A percentile compares a stretch with the other conserved stretches of the same genome.
Conservation (phyloP, 2,329 filamentous ascomycete genomes). For the Colletotrichum eremochloae region DNA sequence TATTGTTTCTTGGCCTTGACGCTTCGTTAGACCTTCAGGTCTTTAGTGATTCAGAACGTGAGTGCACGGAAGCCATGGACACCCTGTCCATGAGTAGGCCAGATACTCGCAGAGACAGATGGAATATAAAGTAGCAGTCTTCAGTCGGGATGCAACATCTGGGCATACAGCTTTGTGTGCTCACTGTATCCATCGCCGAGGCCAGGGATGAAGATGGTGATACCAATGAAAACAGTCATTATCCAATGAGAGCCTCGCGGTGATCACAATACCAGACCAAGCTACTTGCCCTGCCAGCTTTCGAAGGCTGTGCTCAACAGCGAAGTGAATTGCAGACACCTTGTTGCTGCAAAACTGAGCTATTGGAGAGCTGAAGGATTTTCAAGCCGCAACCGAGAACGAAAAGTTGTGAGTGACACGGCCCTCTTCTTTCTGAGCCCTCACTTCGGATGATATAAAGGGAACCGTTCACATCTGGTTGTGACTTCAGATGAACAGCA, state of each 20-base stretch:
- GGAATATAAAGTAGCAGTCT: no score
- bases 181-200: slow-evolving; percentile 1
- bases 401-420: neutral
- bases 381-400: neutral
- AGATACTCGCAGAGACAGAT: no score
- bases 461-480: neutral
- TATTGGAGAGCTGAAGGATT: slow-evolving; percentile 13
- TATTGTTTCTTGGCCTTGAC: no score
- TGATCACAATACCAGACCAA: neutral
- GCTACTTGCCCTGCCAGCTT: neutral
- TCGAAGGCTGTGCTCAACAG: slow-evolving; percentile 22
- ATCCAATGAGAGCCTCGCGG: neutral
- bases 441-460: slow-evolving; percentile 17
- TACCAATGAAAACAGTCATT: slow-evolving; percentile 12
- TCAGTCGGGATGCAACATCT: slow-evolving; percentile 27
- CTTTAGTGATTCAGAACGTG: no score
- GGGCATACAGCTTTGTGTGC: slow-evolving; percentile 23
- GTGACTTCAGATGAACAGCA: neutral
- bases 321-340: slow-evolving; percentile 1
- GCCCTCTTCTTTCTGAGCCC: neutral
- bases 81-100: no score
- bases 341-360: neutral
- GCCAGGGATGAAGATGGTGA: neutral
- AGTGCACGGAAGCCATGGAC: no score
- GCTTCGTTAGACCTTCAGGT: no score